phyloP scores from a whole-genome alignment of 2,329 filamentous ascomycete genomes.

The Fusarium pseudocircinatum region DNA sequence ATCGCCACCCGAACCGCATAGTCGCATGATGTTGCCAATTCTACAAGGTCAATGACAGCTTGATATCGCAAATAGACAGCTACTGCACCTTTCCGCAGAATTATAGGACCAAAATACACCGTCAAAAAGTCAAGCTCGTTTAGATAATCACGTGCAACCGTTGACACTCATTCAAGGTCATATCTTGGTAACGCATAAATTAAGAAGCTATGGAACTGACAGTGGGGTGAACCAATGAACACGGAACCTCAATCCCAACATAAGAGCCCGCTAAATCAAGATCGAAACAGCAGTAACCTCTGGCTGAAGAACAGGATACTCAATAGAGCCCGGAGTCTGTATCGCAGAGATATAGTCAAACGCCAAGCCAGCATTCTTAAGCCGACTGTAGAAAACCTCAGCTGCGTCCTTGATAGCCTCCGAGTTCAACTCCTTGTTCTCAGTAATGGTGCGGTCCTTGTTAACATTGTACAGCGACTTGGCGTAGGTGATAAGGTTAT shows the following conservation, averaged over 20 bases:
- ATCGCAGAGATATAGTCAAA: conserved; percentile 3
- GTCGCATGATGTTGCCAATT: background rate
- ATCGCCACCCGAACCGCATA: background rate
- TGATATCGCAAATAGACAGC: background rate
- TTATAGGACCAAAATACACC: fast-evolving
- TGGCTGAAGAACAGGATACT: conserved; percentile 19
- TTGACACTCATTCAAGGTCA: fast-evolving
- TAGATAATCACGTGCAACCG: background rate
- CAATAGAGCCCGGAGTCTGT: conserved; percentile 12
- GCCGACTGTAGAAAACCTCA: background rate
- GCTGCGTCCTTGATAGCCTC: conserved; percentile 4
- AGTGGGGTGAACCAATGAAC: fast-evolving
- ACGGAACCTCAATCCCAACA: too few relatives aligned
- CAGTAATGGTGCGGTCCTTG: background rate
- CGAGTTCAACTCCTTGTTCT: background rate
- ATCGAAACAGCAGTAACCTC: conserved; percentile 25
- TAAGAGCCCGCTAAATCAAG: background rate
- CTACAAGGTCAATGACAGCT: background rate
- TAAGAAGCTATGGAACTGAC: background rate
- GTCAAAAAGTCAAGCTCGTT: background rate
- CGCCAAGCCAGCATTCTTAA: background rate
- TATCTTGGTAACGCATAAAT: too few relatives aligned
- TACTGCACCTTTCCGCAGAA: too few relatives aligned
- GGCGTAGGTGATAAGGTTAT: conserved; percentile 27
- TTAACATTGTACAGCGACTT: conserved; percentile 22